Conservation (phyloP, 2,329 filamentous ascomycete genomes). For the Trichoderma sp. region DNA sequence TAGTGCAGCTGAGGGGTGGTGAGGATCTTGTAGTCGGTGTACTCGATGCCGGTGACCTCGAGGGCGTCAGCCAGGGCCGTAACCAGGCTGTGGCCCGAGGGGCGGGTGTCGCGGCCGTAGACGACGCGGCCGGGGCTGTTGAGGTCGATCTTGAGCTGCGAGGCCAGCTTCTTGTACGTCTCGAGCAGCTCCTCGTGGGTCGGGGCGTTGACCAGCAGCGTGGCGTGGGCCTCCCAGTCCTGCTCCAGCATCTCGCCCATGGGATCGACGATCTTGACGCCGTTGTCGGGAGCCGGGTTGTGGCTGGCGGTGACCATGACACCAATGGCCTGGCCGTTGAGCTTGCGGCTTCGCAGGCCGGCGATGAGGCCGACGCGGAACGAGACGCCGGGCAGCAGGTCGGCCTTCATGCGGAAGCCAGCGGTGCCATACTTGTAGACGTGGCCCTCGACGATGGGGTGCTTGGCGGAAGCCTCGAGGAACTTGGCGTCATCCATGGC, state of each 20-base stretch:
- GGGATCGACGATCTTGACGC: slow-evolving; percentile 94
- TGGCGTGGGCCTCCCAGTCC: slow-evolving; percentile 90
- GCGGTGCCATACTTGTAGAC: slow-evolving; percentile 68
- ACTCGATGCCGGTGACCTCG: slow-evolving; percentile 71
- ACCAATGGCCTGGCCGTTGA: slow-evolving; percentile 87
- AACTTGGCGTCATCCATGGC: slow-evolving; percentile 57
- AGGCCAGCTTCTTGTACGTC: slow-evolving; percentile 74
- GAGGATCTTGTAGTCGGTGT: slow-evolving; percentile 83
- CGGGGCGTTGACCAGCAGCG: slow-evolving; percentile 81
- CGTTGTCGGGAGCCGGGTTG: slow-evolving; percentile 87
- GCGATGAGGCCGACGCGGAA: slow-evolving; percentile 91
- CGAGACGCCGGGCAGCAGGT: slow-evolving; percentile 86
- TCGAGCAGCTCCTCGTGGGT: slow-evolving; percentile 74
- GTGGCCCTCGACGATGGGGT: slow-evolving; percentile 59
- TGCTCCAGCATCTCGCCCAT: slow-evolving; percentile 98
- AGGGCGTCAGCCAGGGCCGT: slow-evolving; percentile 78
- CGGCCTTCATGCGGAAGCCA: slow-evolving; percentile 70
- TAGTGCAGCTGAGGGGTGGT: slow-evolving; percentile 99
- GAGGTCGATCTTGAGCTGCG: slow-evolving; percentile 75
- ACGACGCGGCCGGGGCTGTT: slow-evolving; percentile 75
- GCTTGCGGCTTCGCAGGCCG: slow-evolving; percentile 83
- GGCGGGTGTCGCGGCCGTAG: slow-evolving; percentile 89
- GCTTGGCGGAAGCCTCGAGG: slow-evolving; percentile 62
- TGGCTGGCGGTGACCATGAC: slow-evolving; percentile 96
- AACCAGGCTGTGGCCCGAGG: slow-evolving; percentile 84